These are phyloP conservation scores for Podospora conica DNA, from an alignment of 495 filamentous ascomycete species.

Conservation along the genomic window DNA sequence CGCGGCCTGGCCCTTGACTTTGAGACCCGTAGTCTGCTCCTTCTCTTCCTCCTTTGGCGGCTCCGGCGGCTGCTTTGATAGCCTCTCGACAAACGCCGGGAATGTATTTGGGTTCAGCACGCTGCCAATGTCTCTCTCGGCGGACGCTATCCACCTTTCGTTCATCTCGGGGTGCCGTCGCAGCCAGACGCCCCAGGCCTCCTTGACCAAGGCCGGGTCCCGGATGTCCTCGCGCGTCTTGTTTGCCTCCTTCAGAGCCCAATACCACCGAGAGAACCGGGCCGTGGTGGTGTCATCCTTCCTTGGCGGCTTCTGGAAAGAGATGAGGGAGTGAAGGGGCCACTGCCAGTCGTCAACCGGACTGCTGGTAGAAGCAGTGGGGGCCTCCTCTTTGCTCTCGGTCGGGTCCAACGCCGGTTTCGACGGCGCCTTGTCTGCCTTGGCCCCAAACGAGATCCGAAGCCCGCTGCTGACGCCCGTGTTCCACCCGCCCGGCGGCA, in stretches of 20 bases:
- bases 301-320: background rate
- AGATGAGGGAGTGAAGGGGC: conserved; percentile 1
- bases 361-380: background rate
- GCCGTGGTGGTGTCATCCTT: conserved; percentile 10
- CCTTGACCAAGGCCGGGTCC: conserved; percentile 11
- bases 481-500: conserved; percentile 32
- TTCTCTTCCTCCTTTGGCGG: background rate
- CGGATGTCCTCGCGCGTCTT: conserved; percentile 4
- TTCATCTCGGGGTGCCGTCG: background rate
- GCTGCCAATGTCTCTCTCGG: background rate
- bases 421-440: conserved; percentile 5
- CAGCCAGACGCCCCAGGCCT: conserved; percentile 23
- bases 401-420: conserved; percentile 1
- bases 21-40: background rate
- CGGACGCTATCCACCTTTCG: conserved; percentile 10
- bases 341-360: conserved; percentile 7
- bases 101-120: background rate
- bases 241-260: conserved; percentile 17
- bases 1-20: background rate
- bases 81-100: background rate
- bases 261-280: conserved; percentile 17
- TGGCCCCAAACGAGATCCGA: conserved; percentile 23
- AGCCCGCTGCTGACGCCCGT: conserved; percentile 28
- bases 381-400: background rate
- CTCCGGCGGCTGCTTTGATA: background rate